Evolutionary conservation across 176 grass and related monocot genomes (phyloP).

Genomic region (Rhynchospora tenuis): DNA sequence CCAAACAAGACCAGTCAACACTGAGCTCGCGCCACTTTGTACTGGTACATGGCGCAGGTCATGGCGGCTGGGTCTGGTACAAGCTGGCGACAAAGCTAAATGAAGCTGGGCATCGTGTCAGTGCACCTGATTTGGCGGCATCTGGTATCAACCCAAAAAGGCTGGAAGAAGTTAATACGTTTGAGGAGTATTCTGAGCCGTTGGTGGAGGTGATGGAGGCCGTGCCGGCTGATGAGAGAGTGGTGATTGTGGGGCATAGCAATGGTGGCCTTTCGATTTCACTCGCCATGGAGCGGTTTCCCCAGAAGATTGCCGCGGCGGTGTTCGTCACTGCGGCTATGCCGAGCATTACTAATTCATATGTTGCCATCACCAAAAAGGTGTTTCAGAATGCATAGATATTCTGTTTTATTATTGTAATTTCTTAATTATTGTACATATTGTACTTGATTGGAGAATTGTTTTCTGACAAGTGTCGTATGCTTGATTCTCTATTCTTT

Average conservation of each 20-base stretch:
- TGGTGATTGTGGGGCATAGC: constrained; percentile 31
- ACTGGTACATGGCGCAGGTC: constrained; percentile 25
- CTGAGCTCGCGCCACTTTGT: constrained; percentile 5
- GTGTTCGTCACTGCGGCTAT: constrained; percentile 18
- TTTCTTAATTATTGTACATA: too few relatives aligned
- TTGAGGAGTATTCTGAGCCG: constrained; percentile 24
- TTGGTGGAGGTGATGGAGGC: constrained; percentile 26
- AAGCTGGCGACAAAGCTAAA: constrained; percentile 22
- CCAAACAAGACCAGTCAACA: background rate
- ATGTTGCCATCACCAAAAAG: constrained; percentile 5
- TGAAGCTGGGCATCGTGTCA: constrained; percentile 20
- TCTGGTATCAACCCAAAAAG: constrained; percentile 12
- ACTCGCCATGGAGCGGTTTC: constrained; percentile 28
- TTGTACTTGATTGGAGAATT: too few relatives aligned
- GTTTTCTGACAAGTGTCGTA: too few relatives aligned
- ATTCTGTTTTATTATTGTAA: too few relatives aligned
- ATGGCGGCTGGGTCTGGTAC: constrained; percentile 32
- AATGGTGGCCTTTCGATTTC: constrained; percentile 1
- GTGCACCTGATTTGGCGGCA: constrained; percentile 23
- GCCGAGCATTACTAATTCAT: constrained; percentile 22
- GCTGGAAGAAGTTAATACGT: constrained; percentile 22
- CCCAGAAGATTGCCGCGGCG: constrained; percentile 16
- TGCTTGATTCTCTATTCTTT: too few relatives aligned
- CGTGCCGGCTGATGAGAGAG: constrained; percentile 7
- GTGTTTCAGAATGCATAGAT: background rate